phyloP scores from a whole-genome alignment of 208 protist genomes.

The Wallacemonas sp. region DNA sequence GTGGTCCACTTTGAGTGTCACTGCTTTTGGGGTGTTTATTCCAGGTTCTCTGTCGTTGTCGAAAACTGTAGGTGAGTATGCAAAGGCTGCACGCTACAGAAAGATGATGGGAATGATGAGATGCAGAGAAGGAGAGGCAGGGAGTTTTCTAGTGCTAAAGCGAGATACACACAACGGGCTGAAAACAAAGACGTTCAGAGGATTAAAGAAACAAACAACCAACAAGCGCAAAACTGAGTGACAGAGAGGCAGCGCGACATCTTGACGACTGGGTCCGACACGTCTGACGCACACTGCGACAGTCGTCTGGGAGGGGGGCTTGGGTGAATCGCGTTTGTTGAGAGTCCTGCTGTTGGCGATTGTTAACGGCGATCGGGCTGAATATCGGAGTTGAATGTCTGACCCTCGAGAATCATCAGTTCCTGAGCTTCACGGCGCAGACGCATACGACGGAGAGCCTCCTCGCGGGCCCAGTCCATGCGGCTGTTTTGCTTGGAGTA shows the following conservation, averaged over 20 bases:
- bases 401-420: slow-evolving; percentile 87
- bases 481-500: slow-evolving; percentile 84
- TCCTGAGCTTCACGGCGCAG: slow-evolving; percentile 86
- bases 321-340: too few species aligned
- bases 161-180: too few species aligned
- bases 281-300: too few species aligned
- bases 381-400: slow-evolving; percentile 83
- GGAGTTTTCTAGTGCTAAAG: background rate
- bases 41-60: too few species aligned
- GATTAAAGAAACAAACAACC: background rate
- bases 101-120: too few species aligned
- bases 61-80: background rate
- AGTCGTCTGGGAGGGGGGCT: too few species aligned
- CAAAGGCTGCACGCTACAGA: background rate
- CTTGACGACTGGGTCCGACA: too few species aligned
- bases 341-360: background rate
- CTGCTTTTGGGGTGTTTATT: too few species aligned
- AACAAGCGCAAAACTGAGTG: too few species aligned
- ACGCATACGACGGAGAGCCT: slow-evolving; percentile 89
- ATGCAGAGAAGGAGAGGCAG: too few species aligned
- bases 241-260: too few species aligned
- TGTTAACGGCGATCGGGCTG: slow-evolving; percentile 63
- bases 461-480: slow-evolving; percentile 89
- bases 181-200: background rate
- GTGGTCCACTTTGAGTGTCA: too few species aligned